Evolutionary conservation across 2,329 filamentous ascomycete species (phyloP).

Genomic region (Exophiala spinifera): DNA sequence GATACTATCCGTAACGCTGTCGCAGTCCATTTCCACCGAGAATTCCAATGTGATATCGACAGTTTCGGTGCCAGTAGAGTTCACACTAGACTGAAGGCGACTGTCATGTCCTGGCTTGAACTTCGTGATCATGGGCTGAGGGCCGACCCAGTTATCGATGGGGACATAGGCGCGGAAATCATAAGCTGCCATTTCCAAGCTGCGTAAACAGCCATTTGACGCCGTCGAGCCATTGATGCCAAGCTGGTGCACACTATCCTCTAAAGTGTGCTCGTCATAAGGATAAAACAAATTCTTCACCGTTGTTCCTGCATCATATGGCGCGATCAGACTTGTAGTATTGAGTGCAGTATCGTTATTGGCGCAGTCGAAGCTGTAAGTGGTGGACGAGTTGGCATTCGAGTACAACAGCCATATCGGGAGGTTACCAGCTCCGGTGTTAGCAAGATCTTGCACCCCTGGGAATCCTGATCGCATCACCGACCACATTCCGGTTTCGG

Average conservation of each 20-base stretch:
- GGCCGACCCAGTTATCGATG: slow-evolving; percentile 47
- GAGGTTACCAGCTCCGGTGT: slow-evolving; percentile 36
- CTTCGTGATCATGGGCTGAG: slow-evolving; percentile 58
- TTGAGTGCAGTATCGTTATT: slow-evolving; percentile 34
- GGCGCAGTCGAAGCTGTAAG: slow-evolving; percentile 59
- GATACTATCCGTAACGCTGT: slow-evolving; percentile 51
- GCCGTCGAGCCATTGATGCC: slow-evolving; percentile 47
- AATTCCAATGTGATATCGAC: slow-evolving; percentile 57
- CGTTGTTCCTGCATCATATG: slow-evolving; percentile 52
- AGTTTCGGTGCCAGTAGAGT: slow-evolving; percentile 40
- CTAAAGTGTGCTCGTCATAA: slow-evolving; percentile 55
- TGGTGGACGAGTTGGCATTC: slow-evolving; percentile 47
- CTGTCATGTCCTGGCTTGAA: slow-evolving; percentile 61
- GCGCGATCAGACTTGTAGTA: slow-evolving; percentile 52
- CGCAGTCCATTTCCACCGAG: slow-evolving; percentile 60
- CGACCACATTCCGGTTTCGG: slow-evolving; percentile 61
- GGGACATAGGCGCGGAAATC: slow-evolving; percentile 62
- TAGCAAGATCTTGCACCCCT: slow-evolving; percentile 50
- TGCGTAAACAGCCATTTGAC: slow-evolving; percentile 55
- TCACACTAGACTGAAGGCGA: slow-evolving; percentile 51
- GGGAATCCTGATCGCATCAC: slow-evolving; percentile 52
- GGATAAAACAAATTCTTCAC: slow-evolving; percentile 64
- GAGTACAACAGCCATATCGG: slow-evolving; percentile 46
- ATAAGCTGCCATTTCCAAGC: slow-evolving; percentile 53
- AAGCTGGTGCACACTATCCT: slow-evolving; percentile 45